Evolutionary conservation across 257 asterid species (phyloP).

Genomic region (Solanum corneliomulleri): DNA sequence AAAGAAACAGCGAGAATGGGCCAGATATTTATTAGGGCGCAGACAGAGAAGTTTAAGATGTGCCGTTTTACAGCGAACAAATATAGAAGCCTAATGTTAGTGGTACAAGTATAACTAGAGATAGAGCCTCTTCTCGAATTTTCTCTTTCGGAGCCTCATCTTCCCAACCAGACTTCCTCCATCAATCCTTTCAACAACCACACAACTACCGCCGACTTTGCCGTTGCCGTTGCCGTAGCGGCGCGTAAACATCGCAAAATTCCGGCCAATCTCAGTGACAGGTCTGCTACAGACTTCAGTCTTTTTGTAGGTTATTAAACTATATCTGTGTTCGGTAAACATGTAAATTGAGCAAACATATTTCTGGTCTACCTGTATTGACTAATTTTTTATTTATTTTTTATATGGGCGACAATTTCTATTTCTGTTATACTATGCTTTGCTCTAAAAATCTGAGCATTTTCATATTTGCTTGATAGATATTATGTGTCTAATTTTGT

Average conservation of each 20-base stretch:
- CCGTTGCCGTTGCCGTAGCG: background rate
- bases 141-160: constrained; percentile 8
- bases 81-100: background rate
- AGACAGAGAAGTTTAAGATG: background rate
- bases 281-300: background rate
- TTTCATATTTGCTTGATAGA: background rate
- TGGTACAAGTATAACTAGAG: background rate
- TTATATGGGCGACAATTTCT: background rate
- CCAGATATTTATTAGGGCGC: background rate
- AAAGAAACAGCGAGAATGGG: background rate
- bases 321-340: background rate
- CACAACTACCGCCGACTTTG: background rate
- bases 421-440: background rate
- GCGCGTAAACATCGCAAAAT: background rate
- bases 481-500: background rate
- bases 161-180: background rate
- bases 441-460: background rate
- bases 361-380: background rate
- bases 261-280: background rate
- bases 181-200: background rate
- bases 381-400: background rate
- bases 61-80: background rate
- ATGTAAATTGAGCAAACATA: background rate
- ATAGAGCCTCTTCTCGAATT: constrained; percentile 6
- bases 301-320: background rate